These are phyloP conservation scores for Neurospora tetrasperma DNA, from an alignment of 495 filamentous ascomycete genomes.

Conservation along the genomic window DNA sequence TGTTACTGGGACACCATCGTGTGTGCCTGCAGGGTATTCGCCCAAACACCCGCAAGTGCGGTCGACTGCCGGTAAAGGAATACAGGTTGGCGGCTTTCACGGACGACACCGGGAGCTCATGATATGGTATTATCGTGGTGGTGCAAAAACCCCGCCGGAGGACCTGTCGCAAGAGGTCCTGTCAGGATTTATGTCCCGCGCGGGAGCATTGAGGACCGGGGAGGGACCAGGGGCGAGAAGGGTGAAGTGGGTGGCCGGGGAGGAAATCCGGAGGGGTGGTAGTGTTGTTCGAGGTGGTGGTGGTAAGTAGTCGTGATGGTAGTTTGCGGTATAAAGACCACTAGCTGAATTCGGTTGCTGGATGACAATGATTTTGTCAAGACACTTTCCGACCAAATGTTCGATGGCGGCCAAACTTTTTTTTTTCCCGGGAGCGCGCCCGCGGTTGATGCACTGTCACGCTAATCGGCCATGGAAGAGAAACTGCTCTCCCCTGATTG, in stretches of 20 bases:
- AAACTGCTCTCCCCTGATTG: not conserved
- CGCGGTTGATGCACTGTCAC: not conserved
- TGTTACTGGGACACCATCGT: conserved; percentile 41
- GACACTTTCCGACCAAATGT: not conserved
- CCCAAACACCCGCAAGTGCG: conserved; percentile 42
- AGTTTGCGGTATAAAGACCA: not conserved
- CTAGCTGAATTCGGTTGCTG: not conserved
- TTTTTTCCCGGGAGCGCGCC: not conserved
- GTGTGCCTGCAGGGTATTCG: conserved; percentile 37
- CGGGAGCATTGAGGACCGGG: not conserved
- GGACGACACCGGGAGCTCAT: conserved; percentile 20
- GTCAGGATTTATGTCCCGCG: conserved; percentile 1
- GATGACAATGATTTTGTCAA: not conserved
- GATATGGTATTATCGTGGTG: conserved; percentile 12
- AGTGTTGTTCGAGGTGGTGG: not conserved
- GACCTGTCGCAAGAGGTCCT: conserved; percentile 1
- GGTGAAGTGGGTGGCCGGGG: not conserved
- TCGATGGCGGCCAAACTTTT: not conserved
- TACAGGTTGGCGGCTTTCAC: conserved; percentile 34
- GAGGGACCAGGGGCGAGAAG: not conserved
- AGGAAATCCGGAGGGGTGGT: not conserved
- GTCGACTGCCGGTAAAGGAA: conserved; percentile 26
- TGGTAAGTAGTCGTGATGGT: not conserved
- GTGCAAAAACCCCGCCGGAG: conserved; percentile 2
- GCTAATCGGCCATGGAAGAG: not conserved